These are phyloP conservation scores for Haplosporangium sp. DNA, from an alignment of 371 early-diverging fungal species.

Conservation along the genomic window DNA sequence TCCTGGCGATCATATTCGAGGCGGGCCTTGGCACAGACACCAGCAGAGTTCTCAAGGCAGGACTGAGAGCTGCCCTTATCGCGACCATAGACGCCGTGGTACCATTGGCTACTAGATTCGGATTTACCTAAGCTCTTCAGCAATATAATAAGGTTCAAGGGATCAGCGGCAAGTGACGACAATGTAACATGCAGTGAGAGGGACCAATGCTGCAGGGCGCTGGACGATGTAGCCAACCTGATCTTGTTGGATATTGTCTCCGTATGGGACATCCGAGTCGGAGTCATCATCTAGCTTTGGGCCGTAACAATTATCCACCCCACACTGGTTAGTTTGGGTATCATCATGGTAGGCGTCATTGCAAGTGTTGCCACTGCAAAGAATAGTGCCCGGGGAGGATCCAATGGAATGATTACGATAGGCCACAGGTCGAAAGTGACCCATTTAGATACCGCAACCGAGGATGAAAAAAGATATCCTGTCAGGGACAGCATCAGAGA, in stretches of 20 bases:
- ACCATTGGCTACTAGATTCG: conserved; percentile 33
- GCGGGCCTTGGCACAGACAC: conserved; percentile 27
- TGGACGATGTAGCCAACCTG: conserved; percentile 37
- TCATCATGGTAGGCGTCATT: conserved; percentile 21
- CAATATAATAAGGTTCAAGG: conserved; percentile 1
- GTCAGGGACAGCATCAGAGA: not conserved
- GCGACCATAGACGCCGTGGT: conserved; percentile 17
- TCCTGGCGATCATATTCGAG: conserved; percentile 36
- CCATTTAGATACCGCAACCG: not conserved
- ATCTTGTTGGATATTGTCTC: conserved; percentile 33
- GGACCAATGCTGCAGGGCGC: conserved; percentile 34
- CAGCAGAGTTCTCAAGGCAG: conserved; percentile 7
- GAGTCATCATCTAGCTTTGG: conserved; percentile 8
- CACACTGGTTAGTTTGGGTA: conserved; percentile 27
- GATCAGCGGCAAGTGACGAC: not conserved
- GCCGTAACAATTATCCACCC: conserved; percentile 30
- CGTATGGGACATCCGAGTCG: conserved; percentile 11
- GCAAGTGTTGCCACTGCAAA: conserved; percentile 10
- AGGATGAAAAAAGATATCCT: not conserved
- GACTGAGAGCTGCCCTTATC: conserved; percentile 14
- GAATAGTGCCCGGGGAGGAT: not conserved
- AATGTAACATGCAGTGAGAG: not conserved
- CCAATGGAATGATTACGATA: not conserved
- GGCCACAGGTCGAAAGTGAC: not conserved
- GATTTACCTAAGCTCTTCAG: conserved; percentile 16